These are phyloP conservation scores for Cadophora sp. DNA, from an alignment of 2,329 filamentous ascomycete genomes.

Conservation along the genomic window DNA sequence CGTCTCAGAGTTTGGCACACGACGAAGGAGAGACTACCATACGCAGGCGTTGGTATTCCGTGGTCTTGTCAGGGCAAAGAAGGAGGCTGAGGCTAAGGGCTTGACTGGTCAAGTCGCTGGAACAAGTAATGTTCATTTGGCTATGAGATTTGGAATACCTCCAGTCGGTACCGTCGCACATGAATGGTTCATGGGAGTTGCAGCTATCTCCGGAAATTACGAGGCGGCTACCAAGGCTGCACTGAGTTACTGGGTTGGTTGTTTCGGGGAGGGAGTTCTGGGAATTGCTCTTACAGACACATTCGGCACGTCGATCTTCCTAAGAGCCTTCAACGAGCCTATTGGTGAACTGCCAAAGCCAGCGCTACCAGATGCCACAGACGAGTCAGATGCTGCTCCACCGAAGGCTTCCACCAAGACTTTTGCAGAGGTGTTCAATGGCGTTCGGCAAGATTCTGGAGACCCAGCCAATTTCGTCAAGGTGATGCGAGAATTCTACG, in stretches of 20 bases:
- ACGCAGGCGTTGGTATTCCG: conserved; percentile 92
- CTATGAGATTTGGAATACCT: conserved; percentile 86
- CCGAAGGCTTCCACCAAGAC: conserved; percentile 48
- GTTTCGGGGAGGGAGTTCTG: conserved; percentile 84
- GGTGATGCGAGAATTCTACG: conserved; percentile 57
- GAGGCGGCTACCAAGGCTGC: conserved; percentile 83
- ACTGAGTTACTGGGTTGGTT: conserved; percentile 86
- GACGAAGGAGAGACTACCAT: conserved; percentile 89
- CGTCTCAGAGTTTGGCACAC: conserved; percentile 92
- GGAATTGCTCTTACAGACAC: conserved; percentile 94
- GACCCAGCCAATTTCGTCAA: conserved; percentile 72
- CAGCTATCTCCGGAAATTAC: conserved; percentile 88
- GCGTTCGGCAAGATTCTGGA: conserved; percentile 75
- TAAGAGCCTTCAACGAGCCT: conserved; percentile 80
- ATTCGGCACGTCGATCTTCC: conserved; percentile 89
- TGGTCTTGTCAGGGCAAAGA: conserved; percentile 80
- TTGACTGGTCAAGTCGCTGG: conserved; percentile 79
- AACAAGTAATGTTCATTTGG: conserved; percentile 96
- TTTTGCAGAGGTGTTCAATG: conserved; percentile 71
- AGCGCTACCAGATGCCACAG: conserved; percentile 1
- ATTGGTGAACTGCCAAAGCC: conserved; percentile 48
- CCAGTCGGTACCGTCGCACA: conserved; percentile 93
- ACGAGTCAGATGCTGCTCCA: background rate
- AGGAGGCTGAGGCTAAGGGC: conserved; percentile 69
- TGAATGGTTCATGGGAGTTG: conserved; percentile 99